Percentiles rank a stretch among this genome's conserved stretches.
Evolutionary conservation across 495 filamentous ascomycete genomes (phyloP).

Genomic region (Hyaloscypha bicolor): DNA sequence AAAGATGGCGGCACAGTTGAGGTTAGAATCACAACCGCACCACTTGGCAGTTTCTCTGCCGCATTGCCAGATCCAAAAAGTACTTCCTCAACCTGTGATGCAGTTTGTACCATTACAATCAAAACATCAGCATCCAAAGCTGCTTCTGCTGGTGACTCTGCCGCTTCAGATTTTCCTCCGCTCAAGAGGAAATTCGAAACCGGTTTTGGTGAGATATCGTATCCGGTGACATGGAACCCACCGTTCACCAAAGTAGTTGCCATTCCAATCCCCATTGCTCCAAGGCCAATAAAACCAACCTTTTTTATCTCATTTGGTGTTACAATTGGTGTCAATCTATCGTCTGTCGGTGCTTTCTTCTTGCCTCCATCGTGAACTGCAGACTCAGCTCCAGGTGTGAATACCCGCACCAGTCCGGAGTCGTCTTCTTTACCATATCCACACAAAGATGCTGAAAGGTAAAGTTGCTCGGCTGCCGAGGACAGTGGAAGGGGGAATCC

Average conservation of each 20-base stretch:
- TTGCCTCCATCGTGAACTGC: constrained; percentile 38
- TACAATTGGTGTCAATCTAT: constrained; percentile 23
- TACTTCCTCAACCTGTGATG: constrained; percentile 66
- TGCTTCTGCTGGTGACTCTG: constrained; percentile 47
- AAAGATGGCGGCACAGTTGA: constrained; percentile 74
- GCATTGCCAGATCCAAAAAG: constrained; percentile 63
- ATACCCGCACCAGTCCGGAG: constrained; percentile 68
- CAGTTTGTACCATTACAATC: constrained; percentile 77
- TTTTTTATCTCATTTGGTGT: constrained; percentile 37
- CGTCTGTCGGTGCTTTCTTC: constrained; percentile 36
- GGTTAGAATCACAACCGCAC: constrained; percentile 67
- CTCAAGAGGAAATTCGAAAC: too few species aligned
- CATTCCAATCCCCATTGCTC: constrained; percentile 87
- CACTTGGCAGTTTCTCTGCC: constrained; percentile 53
- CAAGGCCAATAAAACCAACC: constrained; percentile 69
- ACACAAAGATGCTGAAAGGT: constrained; percentile 57
- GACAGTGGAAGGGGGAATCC: constrained; percentile 67
- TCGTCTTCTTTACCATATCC: constrained; percentile 71
- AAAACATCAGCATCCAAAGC: constrained; percentile 61
- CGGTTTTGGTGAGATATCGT: constrained; percentile 56
- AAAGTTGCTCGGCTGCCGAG: constrained; percentile 69
- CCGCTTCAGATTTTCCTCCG: too few species aligned
- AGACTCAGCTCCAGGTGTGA: constrained; percentile 38
- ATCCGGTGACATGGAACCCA: constrained; percentile 70
- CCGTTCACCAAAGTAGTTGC: constrained; percentile 72